Conservation (phyloP, 139 green algal genomes). For the Spirogloea muscicola region DNA sequence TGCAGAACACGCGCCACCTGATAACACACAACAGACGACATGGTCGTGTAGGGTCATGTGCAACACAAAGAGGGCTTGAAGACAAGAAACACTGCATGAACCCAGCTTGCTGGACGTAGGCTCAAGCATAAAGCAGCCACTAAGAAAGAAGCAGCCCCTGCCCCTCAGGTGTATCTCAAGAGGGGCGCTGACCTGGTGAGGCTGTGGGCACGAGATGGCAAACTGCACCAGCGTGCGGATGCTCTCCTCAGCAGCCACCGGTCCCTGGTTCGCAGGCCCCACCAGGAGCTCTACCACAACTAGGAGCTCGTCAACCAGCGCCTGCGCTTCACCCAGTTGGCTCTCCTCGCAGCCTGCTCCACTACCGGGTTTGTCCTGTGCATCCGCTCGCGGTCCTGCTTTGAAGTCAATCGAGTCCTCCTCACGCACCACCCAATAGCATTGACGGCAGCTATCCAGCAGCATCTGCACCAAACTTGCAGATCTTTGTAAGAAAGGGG, state of each 20-base stretch:
- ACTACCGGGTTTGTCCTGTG: neutral
- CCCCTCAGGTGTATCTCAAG: too few relatives aligned
- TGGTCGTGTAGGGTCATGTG: too few relatives aligned
- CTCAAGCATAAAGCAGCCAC: too few relatives aligned
- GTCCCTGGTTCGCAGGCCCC: neutral
- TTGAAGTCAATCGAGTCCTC: neutral
- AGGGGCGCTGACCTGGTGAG: slow-evolving; percentile 17
- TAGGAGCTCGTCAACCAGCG: slow-evolving; percentile 34
- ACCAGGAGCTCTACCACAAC: slow-evolving; percentile 44
- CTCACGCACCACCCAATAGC: slow-evolving; percentile 32
- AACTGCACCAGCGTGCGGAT: slow-evolving; percentile 34
- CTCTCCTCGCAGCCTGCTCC: neutral
- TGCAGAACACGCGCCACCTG: slow-evolving; percentile 45
- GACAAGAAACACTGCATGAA: too few relatives aligned
- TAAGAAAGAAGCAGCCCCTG: too few relatives aligned
- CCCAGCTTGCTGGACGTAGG: too few relatives aligned
- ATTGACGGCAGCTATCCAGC: slow-evolving; percentile 31
- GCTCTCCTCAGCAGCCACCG: slow-evolving; percentile 6
- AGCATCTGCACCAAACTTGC: slow-evolving; percentile 24
- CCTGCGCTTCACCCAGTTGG: slow-evolving; percentile 13
- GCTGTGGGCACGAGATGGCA: slow-evolving; percentile 25
- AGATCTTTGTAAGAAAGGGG: too few relatives aligned
- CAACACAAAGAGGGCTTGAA: too few relatives aligned
- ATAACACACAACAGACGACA: too few relatives aligned
- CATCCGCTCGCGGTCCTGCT: neutral